A percentile compares a stretch with the other conserved stretches of the same genome.
These are phyloP conservation scores for Trypanosoma scelopori DNA, from an alignment of 208 protist species.

Conservation along the genomic window DNA sequence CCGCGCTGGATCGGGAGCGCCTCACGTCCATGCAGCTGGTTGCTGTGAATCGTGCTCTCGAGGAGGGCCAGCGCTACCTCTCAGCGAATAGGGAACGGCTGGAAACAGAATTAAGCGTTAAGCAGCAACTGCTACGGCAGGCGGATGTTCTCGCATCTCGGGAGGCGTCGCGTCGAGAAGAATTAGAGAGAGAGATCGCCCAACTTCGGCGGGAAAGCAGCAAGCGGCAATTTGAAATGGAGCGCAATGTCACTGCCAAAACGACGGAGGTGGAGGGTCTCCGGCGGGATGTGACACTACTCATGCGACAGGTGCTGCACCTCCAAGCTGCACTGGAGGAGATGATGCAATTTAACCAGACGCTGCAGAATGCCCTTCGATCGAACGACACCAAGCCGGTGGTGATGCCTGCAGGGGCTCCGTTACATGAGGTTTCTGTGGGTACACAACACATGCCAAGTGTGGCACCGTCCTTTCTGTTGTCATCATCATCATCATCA, in stretches of 20 bases:
- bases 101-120: not conserved
- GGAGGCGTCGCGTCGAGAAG: constrained; percentile 2
- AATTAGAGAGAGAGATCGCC: constrained; percentile 12
- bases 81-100: not conserved
- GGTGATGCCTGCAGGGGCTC: not conserved
- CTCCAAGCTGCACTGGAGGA: constrained; percentile 19
- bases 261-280: not conserved
- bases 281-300: constrained; percentile 8
- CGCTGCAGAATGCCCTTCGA: constrained; percentile 6
- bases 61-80: constrained; percentile 10
- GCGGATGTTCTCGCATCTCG: not conserved
- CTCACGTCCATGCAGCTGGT: constrained; percentile 13
- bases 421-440: not conserved
- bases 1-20: constrained; percentile 11
- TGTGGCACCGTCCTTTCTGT: not conserved
- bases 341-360: constrained; percentile 9
- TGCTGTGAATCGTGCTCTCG: constrained; percentile 13
- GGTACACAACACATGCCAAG: not conserved
- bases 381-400: not conserved
- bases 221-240: not conserved
- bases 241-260: not conserved
- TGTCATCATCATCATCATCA: not conserved
- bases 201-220: not conserved
- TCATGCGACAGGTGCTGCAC: constrained; percentile 17
- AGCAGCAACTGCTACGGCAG: not conserved